Base-by-base conservation (phyloP, 805 yeast species). In the Geotrichum ghanense region DNA sequence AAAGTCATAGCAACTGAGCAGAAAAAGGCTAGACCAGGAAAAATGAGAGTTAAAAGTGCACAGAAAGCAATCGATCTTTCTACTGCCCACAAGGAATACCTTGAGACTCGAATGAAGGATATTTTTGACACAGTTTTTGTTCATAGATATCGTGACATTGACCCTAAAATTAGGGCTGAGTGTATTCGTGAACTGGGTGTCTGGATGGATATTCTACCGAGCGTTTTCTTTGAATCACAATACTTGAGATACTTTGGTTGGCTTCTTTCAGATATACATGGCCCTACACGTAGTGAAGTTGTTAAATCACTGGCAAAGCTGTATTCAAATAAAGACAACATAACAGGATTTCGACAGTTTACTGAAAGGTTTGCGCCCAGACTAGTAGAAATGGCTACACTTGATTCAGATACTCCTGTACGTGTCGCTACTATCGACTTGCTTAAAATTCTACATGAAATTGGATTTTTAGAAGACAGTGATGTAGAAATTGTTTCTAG, bases 221-320 rank as follows among this genome's bases (percentile, higher is more conserved):
- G 82, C 48, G 65, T 70, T 46, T 87, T 83, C 56, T 73, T 83
- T 52, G 83, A 78, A 50, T 79, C 81, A 10, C 68, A 79, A 1
- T 85, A 79, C 56, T 69, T 87, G 51, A 74, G 88, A 51, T 85
- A 83, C 61, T 72, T 83, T 56, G 95, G 95, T 3, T 83, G 94
- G 94, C 68, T 85, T 26, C 65, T 89, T 39, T 79, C 89, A n/a
- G 96, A 88, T 57, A 68, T 76, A 2, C 72, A 75, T 14, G 62
- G 73, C 9, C 51, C 59, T 2, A 94, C 85, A 1, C 72, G 95
- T 53, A 59, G 70, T 6, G 87, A 83, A 53, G 88, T 79, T 1
- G 58, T 83, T 22, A 75, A 70, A 53, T 70, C 73, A 3, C 63
- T 88, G 41, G 59, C 68, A 10, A 77, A 67, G 54, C 62, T 79